These are phyloP conservation scores for Juncus inflexus DNA, from an alignment of 176 grass and related monocot species.

Conservation along the genomic window DNA sequence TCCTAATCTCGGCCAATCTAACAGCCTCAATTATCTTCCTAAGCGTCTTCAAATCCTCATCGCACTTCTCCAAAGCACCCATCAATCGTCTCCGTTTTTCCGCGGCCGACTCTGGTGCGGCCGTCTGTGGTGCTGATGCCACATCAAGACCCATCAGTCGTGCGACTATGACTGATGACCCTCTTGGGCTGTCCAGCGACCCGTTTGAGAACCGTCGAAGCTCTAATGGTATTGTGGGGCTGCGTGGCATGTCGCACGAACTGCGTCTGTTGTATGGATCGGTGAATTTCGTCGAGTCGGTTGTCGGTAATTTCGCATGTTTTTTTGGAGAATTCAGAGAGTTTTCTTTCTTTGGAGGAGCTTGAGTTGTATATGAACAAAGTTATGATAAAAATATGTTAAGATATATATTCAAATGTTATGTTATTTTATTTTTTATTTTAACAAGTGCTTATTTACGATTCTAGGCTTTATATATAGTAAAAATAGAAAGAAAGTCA, in stretches of 20 bases:
- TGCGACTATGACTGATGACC: slow-evolving; percentile 54
- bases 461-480: too few species aligned
- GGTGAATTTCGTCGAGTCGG: neutral
- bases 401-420: neutral
- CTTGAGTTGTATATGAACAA: neutral
- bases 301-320: slow-evolving; percentile 1
- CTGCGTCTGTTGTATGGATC: slow-evolving; percentile 22
- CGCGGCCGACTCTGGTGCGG: slow-evolving; percentile 31
- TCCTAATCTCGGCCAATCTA: slow-evolving; percentile 49
- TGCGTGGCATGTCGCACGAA: slow-evolving; percentile 63
- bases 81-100: slow-evolving; percentile 80
- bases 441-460: too few species aligned
- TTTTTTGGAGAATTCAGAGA: neutral
- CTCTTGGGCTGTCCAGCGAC: slow-evolving; percentile 37
- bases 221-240: slow-evolving; percentile 71
- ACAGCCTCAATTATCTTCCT: slow-evolving; percentile 83
- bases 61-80: slow-evolving; percentile 94
- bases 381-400: neutral
- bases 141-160: slow-evolving; percentile 91
- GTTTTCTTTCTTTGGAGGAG: slow-evolving; percentile 38
- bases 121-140: slow-evolving; percentile 14
- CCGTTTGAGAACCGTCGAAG: slow-evolving; percentile 34
- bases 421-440: too few species aligned
- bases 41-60: slow-evolving; percentile 84
- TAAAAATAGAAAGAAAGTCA: neutral